Percentiles rank a stretch among this genome's conserved stretches.
phyloP scores from a whole-genome alignment of 2,329 filamentous ascomycete species.

The Colletotrichum spaethianum region DNA sequence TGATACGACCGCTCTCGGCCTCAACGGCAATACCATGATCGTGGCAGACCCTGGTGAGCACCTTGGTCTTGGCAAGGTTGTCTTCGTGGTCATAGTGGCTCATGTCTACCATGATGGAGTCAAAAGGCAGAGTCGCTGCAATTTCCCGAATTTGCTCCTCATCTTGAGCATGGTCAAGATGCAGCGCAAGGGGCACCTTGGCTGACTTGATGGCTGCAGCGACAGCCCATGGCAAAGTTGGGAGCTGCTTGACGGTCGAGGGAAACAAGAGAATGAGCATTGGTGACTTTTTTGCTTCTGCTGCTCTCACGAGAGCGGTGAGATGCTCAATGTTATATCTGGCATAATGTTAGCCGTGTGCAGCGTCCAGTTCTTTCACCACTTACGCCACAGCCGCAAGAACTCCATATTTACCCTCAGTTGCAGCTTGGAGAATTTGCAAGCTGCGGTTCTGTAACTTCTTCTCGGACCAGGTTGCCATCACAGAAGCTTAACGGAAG shows the following conservation, averaged over 20 bases:
- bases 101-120: constrained; percentile 85
- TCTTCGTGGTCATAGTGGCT: constrained; percentile 79
- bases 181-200: constrained; percentile 53
- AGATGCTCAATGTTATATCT: constrained; percentile 80
- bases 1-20: constrained; percentile 77
- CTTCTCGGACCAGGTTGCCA: constrained; percentile 30
- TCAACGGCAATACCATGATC: constrained; percentile 75
- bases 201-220: constrained; percentile 30
- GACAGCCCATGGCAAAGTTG: constrained; percentile 70
- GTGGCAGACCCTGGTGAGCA: constrained; percentile 74
- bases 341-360: constrained; percentile 71
- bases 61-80: constrained; percentile 74
- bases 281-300: constrained; percentile 75
- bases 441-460: constrained; percentile 36
- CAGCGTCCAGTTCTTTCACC: not conserved
- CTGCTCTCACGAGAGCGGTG: constrained; percentile 76
- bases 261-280: constrained; percentile 78
- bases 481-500: not conserved
- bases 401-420: constrained; percentile 69
- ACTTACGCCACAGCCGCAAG: constrained; percentile 63
- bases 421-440: constrained; percentile 65
- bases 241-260: constrained; percentile 27
- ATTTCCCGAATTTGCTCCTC: constrained; percentile 67
- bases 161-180: constrained; percentile 78
- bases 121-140: constrained; percentile 72